Evolutionary conservation across 192 early-diverging fungal species (phyloP).

Genomic region (Phycomyces blakesleeanus): DNA sequence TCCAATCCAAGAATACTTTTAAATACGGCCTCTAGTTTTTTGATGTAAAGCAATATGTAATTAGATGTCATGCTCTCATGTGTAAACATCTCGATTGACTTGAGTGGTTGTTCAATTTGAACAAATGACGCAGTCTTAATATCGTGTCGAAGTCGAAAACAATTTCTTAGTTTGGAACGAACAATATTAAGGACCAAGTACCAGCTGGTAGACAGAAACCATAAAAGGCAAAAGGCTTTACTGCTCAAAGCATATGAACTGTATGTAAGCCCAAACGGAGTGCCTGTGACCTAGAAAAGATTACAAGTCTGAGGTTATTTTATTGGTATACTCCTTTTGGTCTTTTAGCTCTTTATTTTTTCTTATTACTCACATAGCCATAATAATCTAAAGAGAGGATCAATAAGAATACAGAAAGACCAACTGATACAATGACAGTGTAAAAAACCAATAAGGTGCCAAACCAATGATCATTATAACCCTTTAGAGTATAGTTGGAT

Average conservation of each 20-base stretch:
- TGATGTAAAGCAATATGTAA: slow-evolving; percentile 20
- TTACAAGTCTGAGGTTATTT: background rate
- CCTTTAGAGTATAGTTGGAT: slow-evolving; percentile 14
- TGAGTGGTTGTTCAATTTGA: slow-evolving; percentile 36
- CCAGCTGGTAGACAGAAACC: slow-evolving; percentile 42
- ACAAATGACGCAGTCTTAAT: slow-evolving; percentile 30
- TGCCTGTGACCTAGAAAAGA: slow-evolving; percentile 22
- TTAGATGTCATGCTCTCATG: background rate
- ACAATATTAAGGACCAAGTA: slow-evolving; percentile 38
- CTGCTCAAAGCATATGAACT: slow-evolving; percentile 37
- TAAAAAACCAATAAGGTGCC: slow-evolving; percentile 39
- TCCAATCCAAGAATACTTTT: slow-evolving; percentile 31
- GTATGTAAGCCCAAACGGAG: slow-evolving; percentile 14
- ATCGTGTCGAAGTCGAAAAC: slow-evolving; percentile 41
- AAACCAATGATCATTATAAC: slow-evolving; percentile 39
- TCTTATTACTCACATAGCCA: slow-evolving; percentile 27
- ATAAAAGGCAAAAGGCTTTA: slow-evolving; percentile 39
- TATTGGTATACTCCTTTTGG: too few species aligned
- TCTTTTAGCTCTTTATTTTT: background rate
- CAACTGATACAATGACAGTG: slow-evolving; percentile 27
- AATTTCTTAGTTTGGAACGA: slow-evolving; percentile 40
- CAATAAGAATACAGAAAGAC: slow-evolving; percentile 45
- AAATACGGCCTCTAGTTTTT: background rate
- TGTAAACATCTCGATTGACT: slow-evolving; percentile 29
- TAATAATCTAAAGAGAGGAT: slow-evolving; percentile 55